Evolutionary conservation across 495 filamentous ascomycete species (phyloP), one percentile per base, ranked within the genome.

Genomic region (Podospora didyma): DNA sequence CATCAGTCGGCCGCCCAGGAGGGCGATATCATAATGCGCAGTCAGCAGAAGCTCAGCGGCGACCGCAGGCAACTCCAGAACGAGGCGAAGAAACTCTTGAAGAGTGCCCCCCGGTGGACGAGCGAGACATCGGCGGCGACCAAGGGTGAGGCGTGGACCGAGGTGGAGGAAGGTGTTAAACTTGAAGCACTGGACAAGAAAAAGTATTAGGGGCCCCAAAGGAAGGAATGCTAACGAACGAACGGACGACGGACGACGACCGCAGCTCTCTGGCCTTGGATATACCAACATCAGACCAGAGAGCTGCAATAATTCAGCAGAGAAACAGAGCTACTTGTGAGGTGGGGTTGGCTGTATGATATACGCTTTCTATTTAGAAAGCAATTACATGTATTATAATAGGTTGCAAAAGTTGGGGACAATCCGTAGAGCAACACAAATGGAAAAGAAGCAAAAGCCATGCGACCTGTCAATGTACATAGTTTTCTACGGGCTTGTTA

Each of bases 61-160:
- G 57, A 61, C 53, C 35, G 48, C 19, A 28, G 61, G 55, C 62
- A 26, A 41, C 50, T 64, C 53, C 73, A 57, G 58, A 69, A 69
- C 42, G 60, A 72, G 65, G 46, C 53, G 37, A 63, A 73, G 57
- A 67, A 69, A 28, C 54, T 69, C 0, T n/a, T 58, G 35, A 64
- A 69, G n/a, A 56, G 74, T 6, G 58, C 59, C 53, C 59, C 62
- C 22, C 62, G 53, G 49, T 65, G 86, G 54, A 66, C 63, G 56
- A 71, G 80, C 61, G 81, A 86, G 66, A 87, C 84, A 9, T 11
- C 20, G 37, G 34, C 23, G 20, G 69, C 84, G 77, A 69, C 87
- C 10, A 48, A 67, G 26, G 69, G 71, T 41, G 60, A 59, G 21
- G 67, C 61, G 57, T 74, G 71, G 55, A 63, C 53, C 17, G 65